These are phyloP conservation scores for Calvatia gigantea DNA, from an alignment of 768 basidiomycete genomes.

Conservation along the genomic window DNA sequence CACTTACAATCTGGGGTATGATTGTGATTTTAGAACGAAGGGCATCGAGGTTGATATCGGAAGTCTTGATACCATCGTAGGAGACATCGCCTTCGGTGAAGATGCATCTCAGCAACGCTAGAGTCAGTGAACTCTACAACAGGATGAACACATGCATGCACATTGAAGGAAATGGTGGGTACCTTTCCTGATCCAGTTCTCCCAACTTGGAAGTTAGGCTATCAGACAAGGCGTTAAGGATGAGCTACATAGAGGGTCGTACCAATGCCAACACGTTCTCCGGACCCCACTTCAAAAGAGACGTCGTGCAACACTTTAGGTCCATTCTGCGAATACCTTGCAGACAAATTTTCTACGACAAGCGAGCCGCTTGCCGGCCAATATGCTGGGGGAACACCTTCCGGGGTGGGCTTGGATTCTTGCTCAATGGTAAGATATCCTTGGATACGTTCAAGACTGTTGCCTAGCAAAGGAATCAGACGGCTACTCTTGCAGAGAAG, in stretches of 20 bases:
- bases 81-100: constrained; percentile 48
- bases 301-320: constrained; percentile 52
- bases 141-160: neutral
- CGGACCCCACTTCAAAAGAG: constrained; percentile 45
- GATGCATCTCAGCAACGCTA: constrained; percentile 52
- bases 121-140: constrained; percentile 30
- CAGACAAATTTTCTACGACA: constrained; percentile 49
- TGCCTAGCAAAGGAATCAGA: constrained; percentile 7
- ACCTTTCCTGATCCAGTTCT: constrained; percentile 41
- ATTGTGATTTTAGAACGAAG: constrained; percentile 56
- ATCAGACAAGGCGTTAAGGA: neutral
- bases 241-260: neutral
- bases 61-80: constrained; percentile 48
- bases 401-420: constrained; percentile 37
- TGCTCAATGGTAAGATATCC: constrained; percentile 57
- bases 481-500: neutral
- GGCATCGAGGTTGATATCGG: constrained; percentile 47
- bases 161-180: neutral
- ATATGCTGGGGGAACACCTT: constrained; percentile 53
- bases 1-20: constrained; percentile 43
- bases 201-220: constrained; percentile 25
- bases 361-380: constrained; percentile 63
- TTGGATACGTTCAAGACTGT: constrained; percentile 64
- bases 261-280: constrained; percentile 55
- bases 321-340: constrained; percentile 47